phyloP scores from a whole-genome alignment of 106 monocot species.

The Vanilla planifolia region DNA sequence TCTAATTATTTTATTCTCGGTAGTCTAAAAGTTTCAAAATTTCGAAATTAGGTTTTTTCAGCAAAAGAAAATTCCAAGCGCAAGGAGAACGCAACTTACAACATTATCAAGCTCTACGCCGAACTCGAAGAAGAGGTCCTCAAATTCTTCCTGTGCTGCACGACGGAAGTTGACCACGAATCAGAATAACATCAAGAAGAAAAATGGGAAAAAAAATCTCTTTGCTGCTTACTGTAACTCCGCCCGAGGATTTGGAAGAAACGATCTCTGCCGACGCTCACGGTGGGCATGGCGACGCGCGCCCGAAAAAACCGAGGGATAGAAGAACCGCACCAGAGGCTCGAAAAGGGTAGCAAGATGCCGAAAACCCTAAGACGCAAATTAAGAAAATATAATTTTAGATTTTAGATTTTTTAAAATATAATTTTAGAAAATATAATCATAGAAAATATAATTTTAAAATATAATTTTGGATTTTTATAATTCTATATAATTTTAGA shows the following conservation, averaged over 20 bases:
- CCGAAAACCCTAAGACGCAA: no score
- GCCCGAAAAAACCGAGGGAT: background rate
- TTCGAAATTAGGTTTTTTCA: background rate
- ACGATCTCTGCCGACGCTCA: conserved; percentile 58
- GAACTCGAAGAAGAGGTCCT: conserved; percentile 83
- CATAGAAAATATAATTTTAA: no score
- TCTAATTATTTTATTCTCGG: conserved; percentile 82
- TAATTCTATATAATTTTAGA: no score
- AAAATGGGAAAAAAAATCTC: background rate
- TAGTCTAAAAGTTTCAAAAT: conserved; percentile 39
- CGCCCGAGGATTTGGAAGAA: conserved; percentile 51
- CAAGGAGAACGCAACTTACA: conserved; percentile 23
- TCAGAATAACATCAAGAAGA: background rate
- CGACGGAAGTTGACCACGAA: conserved; percentile 4
- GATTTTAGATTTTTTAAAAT: no score
- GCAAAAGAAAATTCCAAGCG: background rate
- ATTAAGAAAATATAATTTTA: no score
- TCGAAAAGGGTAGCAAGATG: no score
- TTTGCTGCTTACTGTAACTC: conserved; percentile 32
- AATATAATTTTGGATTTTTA: no score
- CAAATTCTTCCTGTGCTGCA: conserved; percentile 87
- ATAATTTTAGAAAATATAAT: no score
- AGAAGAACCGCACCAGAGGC: no score
- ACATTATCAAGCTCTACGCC: conserved; percentile 98
- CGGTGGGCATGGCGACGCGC: conserved; percentile 51